A percentile compares a stretch with the other conserved stretches of the same genome.
Conservation (phyloP, 768 basidiomycete genomes). For the Gymnopilus junonius region DNA sequence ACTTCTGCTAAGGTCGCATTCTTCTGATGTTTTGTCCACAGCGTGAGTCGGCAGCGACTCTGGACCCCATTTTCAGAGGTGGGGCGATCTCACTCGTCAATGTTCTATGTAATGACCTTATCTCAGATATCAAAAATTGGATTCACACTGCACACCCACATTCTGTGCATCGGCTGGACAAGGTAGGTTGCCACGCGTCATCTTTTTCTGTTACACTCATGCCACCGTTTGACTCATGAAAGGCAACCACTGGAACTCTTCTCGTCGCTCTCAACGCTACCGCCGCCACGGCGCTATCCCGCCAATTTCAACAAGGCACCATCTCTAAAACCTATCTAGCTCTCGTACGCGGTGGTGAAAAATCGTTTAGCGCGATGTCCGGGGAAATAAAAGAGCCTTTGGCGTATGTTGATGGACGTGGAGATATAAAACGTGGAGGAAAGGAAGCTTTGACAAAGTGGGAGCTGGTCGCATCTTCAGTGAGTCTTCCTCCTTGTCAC, state of each 20-base stretch:
- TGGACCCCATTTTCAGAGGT: conserved; percentile 43
- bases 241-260: conserved; percentile 70
- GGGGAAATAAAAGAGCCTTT: conserved; percentile 45
- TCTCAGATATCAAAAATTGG: conserved; percentile 25
- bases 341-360: conserved; percentile 55
- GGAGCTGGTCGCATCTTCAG: conserved; percentile 63
- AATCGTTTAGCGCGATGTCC: conserved; percentile 43
- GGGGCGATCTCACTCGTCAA: not conserved
- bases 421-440: conserved; percentile 38
- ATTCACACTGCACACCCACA: conserved; percentile 37
- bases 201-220: not conserved
- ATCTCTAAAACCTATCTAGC: conserved; percentile 68
- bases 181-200: conserved; percentile 43
- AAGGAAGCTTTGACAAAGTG: conserved; percentile 54
- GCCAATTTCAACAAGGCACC: conserved; percentile 53
- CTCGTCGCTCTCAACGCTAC: conserved; percentile 52
- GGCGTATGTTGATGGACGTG: conserved; percentile 50
- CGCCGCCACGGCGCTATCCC: conserved; percentile 51
- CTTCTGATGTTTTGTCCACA: not conserved
- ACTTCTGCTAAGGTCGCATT: not conserved
- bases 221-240: not conserved
- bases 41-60: conserved; percentile 18
- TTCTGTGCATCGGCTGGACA: conserved; percentile 70
- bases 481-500: conserved; percentile 26
- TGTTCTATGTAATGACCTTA: not conserved